Evolutionary conservation across 345 rosid species (phyloP).

Genomic region (Arabidopsis suecica): DNA sequence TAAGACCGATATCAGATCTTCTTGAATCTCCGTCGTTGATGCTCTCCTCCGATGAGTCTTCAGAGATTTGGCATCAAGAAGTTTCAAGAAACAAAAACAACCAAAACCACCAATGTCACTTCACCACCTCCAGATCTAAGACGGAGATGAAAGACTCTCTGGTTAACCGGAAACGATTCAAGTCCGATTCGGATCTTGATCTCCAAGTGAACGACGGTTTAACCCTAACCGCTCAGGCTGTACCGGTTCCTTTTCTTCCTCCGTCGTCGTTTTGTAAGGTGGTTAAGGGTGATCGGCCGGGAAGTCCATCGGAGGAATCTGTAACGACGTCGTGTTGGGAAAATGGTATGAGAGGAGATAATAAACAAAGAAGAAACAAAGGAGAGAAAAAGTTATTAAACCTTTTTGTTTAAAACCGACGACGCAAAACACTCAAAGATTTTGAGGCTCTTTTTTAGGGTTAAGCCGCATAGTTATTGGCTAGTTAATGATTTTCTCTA

Average conservation of each 20-base stretch:
- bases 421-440: conserved; percentile 17
- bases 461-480: conserved; percentile 47
- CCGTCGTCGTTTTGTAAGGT: conserved; percentile 41
- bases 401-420: conserved; percentile 58
- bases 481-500: conserved; percentile 62
- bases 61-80: conserved; percentile 52
- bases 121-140: conserved; percentile 65
- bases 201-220: conserved; percentile 15
- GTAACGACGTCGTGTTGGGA: conserved; percentile 79
- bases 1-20: conserved; percentile 49
- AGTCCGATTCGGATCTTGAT: conserved; percentile 28
- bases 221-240: conserved; percentile 10
- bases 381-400: conserved; percentile 46
- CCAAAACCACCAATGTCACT: conserved; percentile 44
- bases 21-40: conserved; percentile 41
- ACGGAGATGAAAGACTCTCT: conserved; percentile 33
- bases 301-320: conserved; percentile 83
- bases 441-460: conserved; percentile 14
- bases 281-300: conserved; percentile 52
- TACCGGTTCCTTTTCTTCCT: conserved; percentile 5
- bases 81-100: conserved; percentile 36
- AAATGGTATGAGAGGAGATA: conserved; percentile 50
- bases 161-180: conserved; percentile 12
- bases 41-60: conserved; percentile 58
- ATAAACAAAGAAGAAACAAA: conserved; percentile 29